Evolutionary conservation across 2,329 filamentous ascomycete genomes (phyloP), one percentile per base, ranked within the genome.

Genomic region (Arthrobotrys musiformis): DNA sequence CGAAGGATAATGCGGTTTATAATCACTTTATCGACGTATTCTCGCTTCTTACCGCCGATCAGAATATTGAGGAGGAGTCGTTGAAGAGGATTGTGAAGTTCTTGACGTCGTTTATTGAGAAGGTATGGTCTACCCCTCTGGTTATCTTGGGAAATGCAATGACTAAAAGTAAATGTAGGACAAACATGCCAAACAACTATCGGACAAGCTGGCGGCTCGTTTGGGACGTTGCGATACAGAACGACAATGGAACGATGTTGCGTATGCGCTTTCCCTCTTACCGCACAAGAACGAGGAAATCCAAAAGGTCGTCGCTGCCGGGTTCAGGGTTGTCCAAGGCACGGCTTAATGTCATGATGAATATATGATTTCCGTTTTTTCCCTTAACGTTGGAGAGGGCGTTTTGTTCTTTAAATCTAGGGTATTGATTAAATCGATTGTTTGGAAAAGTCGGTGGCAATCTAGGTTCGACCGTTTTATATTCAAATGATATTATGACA

Each of bases 1-100:
- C 93, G 80, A 99, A 99, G 86, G 95, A 99, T 83, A 99, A 99
- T 82, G 95, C 95, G 1, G 93, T 99, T 1, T 99, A 99, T 84
- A 99, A 99, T 83, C 94, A 99, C 85, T 99, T 99, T 84, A 93
- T 99, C 28, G 95, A 99, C 83, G 98, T 99, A 93, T 99, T 99
- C 84, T 94, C 92, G 82, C 85, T 98, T 79, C 86, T 99, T 54
- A 95, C 92, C 72, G 92, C 93, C 0, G 94, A 96, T 80, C 88
- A 89, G 64, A 89, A 87, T 30, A 86, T 99, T 79, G 90, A 93
- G 8, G 94, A 97, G 83, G 93, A 97, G 80, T 89, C 91, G 24
- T 91, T 99, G 84, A 90, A 89, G 83, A 88, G 92, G 77, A 94
- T 99, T 75, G 88, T 99, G 79, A 93, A 93, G 82, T 99, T 99